Percentiles rank a stretch among this genome's conserved stretches.
phyloP scores from a whole-genome alignment of 2,329 filamentous ascomycete genomes.

The Sarocladium strictum region DNA sequence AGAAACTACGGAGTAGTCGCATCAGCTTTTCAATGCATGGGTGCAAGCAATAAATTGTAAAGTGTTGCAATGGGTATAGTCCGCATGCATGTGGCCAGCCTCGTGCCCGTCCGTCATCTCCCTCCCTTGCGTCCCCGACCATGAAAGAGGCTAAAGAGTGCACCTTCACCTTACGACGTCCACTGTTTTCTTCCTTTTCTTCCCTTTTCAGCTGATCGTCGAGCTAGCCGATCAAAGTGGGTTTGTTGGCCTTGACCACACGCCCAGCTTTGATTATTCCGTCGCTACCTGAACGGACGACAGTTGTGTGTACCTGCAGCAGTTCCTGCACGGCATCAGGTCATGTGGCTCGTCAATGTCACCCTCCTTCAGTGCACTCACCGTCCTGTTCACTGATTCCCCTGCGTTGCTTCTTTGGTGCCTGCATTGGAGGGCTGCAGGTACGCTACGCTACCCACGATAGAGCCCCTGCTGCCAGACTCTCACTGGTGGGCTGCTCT shows the following conservation, averaged over 20 bases:
- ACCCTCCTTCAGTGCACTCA: not conserved
- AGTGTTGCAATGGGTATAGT: not conserved
- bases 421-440: not conserved
- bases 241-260: not conserved
- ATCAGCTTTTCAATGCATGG: not conserved
- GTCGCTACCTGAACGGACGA: too few relatives aligned
- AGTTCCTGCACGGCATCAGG: constrained; percentile 6
- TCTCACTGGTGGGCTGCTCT: too few relatives aligned
- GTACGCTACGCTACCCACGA: too few relatives aligned
- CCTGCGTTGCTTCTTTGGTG: not conserved
- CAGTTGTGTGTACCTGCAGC: constrained; percentile 9
- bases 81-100: not conserved
- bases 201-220: constrained; percentile 1
- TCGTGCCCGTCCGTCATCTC: not conserved
- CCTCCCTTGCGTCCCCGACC: constrained; percentile 4
- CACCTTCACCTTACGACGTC: too few relatives aligned
- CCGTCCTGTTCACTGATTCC: not conserved
- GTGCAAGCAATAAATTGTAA: not conserved
- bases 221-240: not conserved
- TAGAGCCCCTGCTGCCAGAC: too few relatives aligned
- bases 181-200: not conserved
- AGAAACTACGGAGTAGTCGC: too few relatives aligned
- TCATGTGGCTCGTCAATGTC: not conserved
- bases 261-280: not conserved
- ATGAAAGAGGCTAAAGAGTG: too few relatives aligned